phyloP scores from a whole-genome alignment of 768 basidiomycete genomes.

The Phlebiopsis flavidoalba region DNA sequence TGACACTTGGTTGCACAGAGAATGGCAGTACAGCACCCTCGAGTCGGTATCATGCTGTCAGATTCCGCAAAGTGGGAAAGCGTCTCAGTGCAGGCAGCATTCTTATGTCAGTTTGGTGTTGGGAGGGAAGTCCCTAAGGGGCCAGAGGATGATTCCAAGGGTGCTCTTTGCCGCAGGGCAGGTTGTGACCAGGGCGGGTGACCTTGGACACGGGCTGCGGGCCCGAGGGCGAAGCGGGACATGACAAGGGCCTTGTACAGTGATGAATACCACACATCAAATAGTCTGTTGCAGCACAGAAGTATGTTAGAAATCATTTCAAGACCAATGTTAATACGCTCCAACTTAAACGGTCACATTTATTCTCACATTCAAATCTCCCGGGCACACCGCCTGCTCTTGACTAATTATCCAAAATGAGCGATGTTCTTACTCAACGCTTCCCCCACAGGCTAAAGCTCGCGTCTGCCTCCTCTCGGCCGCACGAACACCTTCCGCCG shows the following conservation, averaged over 20 bases:
- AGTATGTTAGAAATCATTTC: too few relatives aligned
- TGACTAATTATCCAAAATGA: conserved; percentile 37
- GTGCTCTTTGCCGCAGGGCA: conserved; percentile 86
- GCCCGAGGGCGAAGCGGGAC: conserved; percentile 55
- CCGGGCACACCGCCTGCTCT: conserved; percentile 54
- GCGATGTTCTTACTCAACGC: conserved; percentile 57
- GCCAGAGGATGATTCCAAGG: conserved; percentile 36
- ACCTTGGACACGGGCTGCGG: conserved; percentile 66
- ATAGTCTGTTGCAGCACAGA: conserved; percentile 52
- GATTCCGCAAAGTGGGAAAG: conserved; percentile 77
- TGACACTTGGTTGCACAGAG: conserved; percentile 71
- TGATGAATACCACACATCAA: conserved; percentile 74
- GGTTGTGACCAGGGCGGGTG: conserved; percentile 58
- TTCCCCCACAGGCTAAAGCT: conserved; percentile 64
- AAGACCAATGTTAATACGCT: too few relatives aligned
- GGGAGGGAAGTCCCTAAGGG: conserved; percentile 31
- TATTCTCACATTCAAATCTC: conserved; percentile 54
- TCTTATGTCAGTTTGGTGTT: conserved; percentile 31
- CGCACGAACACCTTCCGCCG: conserved; percentile 78
- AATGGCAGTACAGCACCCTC: conserved; percentile 70
- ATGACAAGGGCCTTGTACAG: conserved; percentile 76
- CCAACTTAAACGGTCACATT: conserved; percentile 53
- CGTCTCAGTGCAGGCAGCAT: conserved; percentile 60
- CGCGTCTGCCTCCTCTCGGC: conserved; percentile 53
- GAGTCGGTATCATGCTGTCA: conserved; percentile 53